These are phyloP conservation scores for Arabis alpina DNA, from an alignment of 345 rosid genomes.

Conservation along the genomic window DNA sequence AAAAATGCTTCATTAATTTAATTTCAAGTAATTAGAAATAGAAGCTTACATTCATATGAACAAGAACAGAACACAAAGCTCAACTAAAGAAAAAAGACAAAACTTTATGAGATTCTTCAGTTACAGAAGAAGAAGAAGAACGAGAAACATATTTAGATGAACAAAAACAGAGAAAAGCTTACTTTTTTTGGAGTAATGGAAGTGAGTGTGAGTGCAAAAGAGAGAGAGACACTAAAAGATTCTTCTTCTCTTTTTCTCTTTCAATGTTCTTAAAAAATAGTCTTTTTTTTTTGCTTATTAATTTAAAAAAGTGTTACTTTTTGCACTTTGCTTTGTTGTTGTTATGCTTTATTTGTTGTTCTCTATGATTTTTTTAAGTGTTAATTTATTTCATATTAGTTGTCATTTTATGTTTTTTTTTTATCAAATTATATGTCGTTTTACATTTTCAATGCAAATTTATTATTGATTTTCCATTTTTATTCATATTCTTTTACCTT, in stretches of 20 bases:
- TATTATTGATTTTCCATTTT: too few relatives aligned
- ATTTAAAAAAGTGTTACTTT: neutral
- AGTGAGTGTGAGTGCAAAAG: conserved; percentile 39
- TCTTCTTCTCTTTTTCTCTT: conserved; percentile 25
- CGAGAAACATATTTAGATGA: conserved; percentile 20
- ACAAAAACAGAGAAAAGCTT: conserved; percentile 4
- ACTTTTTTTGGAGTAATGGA: conserved; percentile 35
- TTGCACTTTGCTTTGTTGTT: conserved; percentile 21
- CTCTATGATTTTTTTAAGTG: neutral
- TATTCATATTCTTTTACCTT: too few relatives aligned
- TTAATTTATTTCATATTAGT: too few relatives aligned
- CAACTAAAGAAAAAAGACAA: neutral
- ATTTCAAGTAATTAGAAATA: conserved; percentile 3
- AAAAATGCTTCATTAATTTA: conserved; percentile 25
- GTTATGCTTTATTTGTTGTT: conserved; percentile 6
- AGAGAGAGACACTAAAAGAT: conserved; percentile 30
- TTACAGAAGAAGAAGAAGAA: conserved; percentile 8
- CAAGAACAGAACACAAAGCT: conserved; percentile 40
- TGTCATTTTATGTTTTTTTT: too few relatives aligned
- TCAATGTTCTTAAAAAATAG: conserved; percentile 29
- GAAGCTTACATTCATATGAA: conserved; percentile 18
- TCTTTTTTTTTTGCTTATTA: neutral
- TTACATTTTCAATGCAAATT: too few relatives aligned
- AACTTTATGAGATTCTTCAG: conserved; percentile 30
- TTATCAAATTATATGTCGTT: too few relatives aligned